Evolutionary conservation across 2,329 filamentous ascomycete species (phyloP).

Genomic region (Diaporthe eres): DNA sequence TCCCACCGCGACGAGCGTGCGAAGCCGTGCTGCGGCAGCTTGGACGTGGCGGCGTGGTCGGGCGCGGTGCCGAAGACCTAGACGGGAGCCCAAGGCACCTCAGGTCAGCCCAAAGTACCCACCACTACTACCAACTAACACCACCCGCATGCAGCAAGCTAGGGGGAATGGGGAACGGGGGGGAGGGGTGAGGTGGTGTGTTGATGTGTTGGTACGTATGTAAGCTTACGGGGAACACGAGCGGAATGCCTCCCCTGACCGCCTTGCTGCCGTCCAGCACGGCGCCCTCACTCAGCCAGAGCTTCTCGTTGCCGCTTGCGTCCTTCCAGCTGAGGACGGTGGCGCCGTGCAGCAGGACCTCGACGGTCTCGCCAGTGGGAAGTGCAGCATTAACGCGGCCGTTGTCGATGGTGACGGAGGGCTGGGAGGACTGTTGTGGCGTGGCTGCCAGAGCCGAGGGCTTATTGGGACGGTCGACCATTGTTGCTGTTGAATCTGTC

Average conservation of each 20-base stretch:
- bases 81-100: slow-evolving; percentile 8
- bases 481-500: slow-evolving; percentile 49
- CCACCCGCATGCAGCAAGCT: slow-evolving; percentile 17
- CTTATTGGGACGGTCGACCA: slow-evolving; percentile 90
- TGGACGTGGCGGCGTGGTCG: slow-evolving; percentile 80
- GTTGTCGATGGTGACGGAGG: slow-evolving; percentile 82
- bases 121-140: background rate
- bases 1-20: slow-evolving; percentile 93
- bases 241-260: slow-evolving; percentile 90
- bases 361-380: slow-evolving; percentile 87
- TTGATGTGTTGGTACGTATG: background rate
- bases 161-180: background rate
- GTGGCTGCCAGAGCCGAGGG: slow-evolving; percentile 82
- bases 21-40: slow-evolving; percentile 94
- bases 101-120: slow-evolving; percentile 4
- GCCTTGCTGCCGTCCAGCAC: slow-evolving; percentile 89
- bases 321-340: slow-evolving; percentile 96
- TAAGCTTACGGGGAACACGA: slow-evolving; percentile 87
- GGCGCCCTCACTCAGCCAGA: slow-evolving; percentile 87
- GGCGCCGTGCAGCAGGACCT: slow-evolving; percentile 90
- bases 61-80: slow-evolving; percentile 90
- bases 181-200: background rate
- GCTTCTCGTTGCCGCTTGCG: slow-evolving; percentile 81
- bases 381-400: slow-evolving; percentile 83
- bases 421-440: slow-evolving; percentile 79